Percentiles rank a stretch among this genome's conserved stretches.
These are phyloP conservation scores for Cladosporium colombiae DNA, from an alignment of 2,329 filamentous ascomycete genomes.

Conservation along the genomic window DNA sequence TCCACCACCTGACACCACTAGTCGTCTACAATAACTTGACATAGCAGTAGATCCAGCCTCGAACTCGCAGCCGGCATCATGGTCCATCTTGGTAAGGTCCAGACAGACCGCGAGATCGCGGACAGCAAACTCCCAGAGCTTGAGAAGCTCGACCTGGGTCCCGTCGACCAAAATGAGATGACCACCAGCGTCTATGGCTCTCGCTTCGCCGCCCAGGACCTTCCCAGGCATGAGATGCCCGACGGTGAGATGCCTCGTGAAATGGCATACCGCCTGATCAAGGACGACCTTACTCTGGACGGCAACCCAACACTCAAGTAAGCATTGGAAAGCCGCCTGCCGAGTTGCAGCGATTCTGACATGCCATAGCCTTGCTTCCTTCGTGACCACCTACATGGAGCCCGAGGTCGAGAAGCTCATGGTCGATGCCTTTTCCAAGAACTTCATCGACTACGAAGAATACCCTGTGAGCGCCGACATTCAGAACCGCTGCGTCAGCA, in stretches of 20 bases:
- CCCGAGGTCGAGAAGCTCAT: conserved; percentile 96
- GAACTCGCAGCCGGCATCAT: conserved; percentile 27
- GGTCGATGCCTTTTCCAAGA: conserved; percentile 87
- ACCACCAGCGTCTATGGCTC: conserved; percentile 86
- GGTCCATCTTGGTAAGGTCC: conserved; percentile 39
- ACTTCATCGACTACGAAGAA: conserved; percentile 66
- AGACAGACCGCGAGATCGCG: conserved; percentile 34
- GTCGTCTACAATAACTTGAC: background rate
- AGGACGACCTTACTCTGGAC: conserved; percentile 87
- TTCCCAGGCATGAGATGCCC: conserved; percentile 84
- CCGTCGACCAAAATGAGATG: conserved; percentile 56
- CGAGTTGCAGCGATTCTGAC: conserved; percentile 4
- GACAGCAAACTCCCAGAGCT: conserved; percentile 47
- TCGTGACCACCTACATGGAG: conserved; percentile 98
- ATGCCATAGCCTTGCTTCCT: conserved; percentile 68
- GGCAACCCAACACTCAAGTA: conserved; percentile 86
- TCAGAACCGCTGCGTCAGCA: conserved; percentile 78
- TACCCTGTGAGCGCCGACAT: conserved; percentile 54
- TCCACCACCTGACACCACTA: background rate
- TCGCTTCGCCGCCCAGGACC: conserved; percentile 74
- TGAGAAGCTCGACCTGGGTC: conserved; percentile 49
- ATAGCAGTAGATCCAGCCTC: background rate
- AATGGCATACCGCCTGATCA: conserved; percentile 95
- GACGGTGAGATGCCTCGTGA: conserved; percentile 87
- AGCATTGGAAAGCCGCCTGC: conserved; percentile 27